A percentile compares a stretch with the other conserved stretches of the same genome.
Conservation (phyloP, 306 rosid genomes). For the Cucurbita argyrosperma region DNA sequence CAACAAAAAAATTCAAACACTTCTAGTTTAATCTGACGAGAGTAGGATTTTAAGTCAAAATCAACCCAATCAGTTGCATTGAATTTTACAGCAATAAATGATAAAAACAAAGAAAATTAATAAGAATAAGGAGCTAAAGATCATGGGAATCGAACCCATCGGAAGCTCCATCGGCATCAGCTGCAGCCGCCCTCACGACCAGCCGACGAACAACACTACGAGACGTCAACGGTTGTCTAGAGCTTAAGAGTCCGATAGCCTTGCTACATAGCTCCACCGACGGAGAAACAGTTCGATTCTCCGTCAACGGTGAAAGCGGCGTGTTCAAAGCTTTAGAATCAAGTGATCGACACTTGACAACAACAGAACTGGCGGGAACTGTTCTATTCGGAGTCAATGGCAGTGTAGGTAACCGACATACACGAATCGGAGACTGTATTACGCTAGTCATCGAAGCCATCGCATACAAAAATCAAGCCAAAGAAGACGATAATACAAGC, state of each 20-base stretch:
- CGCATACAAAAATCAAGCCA: background rate
- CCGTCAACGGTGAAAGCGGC: conserved; percentile 28
- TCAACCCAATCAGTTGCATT: background rate
- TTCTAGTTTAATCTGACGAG: background rate
- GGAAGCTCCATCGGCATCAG: conserved; percentile 32
- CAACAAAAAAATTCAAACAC: background rate
- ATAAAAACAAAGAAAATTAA: background rate
- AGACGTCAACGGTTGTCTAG: conserved; percentile 19
- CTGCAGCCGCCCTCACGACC: conserved; percentile 33
- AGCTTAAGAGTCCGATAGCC: conserved; percentile 14
- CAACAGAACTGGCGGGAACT: conserved; percentile 10
- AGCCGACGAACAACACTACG: conserved; percentile 17
- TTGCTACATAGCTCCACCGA: conserved; percentile 8
- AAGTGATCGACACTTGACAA: conserved; percentile 17
- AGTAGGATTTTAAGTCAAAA: background rate
- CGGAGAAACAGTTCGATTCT: background rate
- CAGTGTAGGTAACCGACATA: conserved; percentile 20
- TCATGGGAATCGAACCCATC: conserved; percentile 24
- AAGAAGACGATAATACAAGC: background rate
- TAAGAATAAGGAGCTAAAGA: background rate
- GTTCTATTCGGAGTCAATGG: conserved; percentile 13
- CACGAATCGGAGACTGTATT: conserved; percentile 22
- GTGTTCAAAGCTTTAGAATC: conserved; percentile 16
- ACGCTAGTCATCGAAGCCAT: conserved; percentile 30
- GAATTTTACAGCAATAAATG: background rate